A percentile compares a stretch with the other conserved stretches of the same genome.
These are phyloP conservation scores for Calonectria pseudoturangicola DNA, from an alignment of 2,329 filamentous ascomycete genomes.

Conservation along the genomic window DNA sequence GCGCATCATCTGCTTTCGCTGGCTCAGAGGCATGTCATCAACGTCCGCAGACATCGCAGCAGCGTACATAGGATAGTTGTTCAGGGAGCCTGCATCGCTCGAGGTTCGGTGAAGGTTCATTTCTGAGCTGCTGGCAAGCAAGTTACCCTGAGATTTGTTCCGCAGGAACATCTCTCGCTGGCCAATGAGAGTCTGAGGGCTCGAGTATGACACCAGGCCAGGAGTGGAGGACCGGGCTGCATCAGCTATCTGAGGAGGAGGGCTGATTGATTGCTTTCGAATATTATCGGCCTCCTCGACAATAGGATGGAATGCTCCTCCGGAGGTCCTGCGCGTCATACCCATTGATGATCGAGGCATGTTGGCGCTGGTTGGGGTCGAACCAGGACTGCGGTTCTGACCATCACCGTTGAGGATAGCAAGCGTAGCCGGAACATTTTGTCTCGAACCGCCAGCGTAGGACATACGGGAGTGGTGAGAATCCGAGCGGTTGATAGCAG, in stretches of 20 bases:
- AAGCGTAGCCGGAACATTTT: constrained; percentile 50
- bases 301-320: constrained; percentile 63
- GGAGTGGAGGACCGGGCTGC: constrained; percentile 59
- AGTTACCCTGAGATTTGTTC: constrained; percentile 68
- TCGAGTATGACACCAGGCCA: constrained; percentile 70
- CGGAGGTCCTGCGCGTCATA: constrained; percentile 54
- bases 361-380: constrained; percentile 44
- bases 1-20: constrained; percentile 78
- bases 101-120: constrained; percentile 54
- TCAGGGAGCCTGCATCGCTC: constrained; percentile 66
- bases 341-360: constrained; percentile 50
- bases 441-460: constrained; percentile 45
- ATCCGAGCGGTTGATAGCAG: constrained; percentile 53
- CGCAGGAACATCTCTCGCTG: constrained; percentile 73
- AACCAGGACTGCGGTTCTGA: constrained; percentile 49
- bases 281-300: constrained; percentile 62
- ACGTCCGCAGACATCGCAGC: constrained; percentile 64
- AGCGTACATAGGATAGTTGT: constrained; percentile 60
- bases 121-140: constrained; percentile 56
- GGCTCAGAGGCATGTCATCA: constrained; percentile 83
- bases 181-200: constrained; percentile 73
- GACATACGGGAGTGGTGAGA: constrained; percentile 55
- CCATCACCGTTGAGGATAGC: constrained; percentile 52
- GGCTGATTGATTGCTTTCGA: constrained; percentile 43
- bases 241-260: constrained; percentile 49